Base-by-base conservation (phyloP, 2,329 filamentous ascomycete genomes). In the Penicillium hordei region DNA sequence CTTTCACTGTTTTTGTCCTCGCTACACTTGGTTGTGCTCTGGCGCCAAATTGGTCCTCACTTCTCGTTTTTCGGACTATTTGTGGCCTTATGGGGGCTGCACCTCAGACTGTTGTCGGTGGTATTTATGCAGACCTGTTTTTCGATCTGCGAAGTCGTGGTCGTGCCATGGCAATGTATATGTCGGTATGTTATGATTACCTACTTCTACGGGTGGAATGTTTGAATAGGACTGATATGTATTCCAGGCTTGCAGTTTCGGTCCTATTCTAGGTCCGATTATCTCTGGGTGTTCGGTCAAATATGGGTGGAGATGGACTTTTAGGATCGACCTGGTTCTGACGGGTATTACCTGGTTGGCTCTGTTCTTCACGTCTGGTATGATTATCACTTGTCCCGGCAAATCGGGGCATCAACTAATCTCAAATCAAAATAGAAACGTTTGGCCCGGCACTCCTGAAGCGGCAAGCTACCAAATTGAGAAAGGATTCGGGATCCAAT, bases 281-380 rank as follows among this genome's bases (percentile, higher is more conserved):
- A 76, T 81, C 23, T 79, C 78, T 0, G 79, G 79, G 0, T 81
- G 75, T 45, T 67, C 73, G 6, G 68, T 75, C 5, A 53, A 66
- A 1, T 65, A 75, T n/a, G 72, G 70, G 1, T 82, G 79, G 79
- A 69, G 77, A 25, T 81, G 78, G 76, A 70, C 74, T 0, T 82
- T 81, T 38, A 78, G 78, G 83, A 81, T 91, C 25, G 87, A 79
- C 15, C 77, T 90, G 17, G 89, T 92, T 19, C 79, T 90, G 54
- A 89, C 88, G 2, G 78, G 69, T 4, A 61, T 66, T 4, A 87
- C 86, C 1, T 80, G 87, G 72, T 70, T 86, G 2, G 76, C 86
- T 1, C 74, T 90, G 15, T 56, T 85, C n/a, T 79, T 87, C 59
- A 79, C 91, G 57, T 87, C 86, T 17, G 70, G 70, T 72, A 64